Evolutionary conservation across 805 yeast genomes (phyloP), one percentile per base, ranked within the genome.

Genomic region (Yueomyces sp.): DNA sequence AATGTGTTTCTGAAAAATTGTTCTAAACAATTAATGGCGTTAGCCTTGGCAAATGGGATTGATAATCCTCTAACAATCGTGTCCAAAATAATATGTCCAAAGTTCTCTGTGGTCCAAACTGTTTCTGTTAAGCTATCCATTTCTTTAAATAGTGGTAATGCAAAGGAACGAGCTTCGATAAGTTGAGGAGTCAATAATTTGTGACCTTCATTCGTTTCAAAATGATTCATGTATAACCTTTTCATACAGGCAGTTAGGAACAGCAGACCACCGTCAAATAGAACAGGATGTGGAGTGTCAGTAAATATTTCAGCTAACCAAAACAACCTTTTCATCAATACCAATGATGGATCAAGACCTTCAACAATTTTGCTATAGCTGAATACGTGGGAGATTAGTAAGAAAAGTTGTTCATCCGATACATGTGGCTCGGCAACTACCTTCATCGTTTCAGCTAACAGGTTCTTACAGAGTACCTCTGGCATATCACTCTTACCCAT

Each of bases 401-500:
- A 56, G 30, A 55, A 56, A 26, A 60, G 41, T 27, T 51, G 51
- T 43, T 62, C 66, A 6, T 54, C 57, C 28, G 59, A 53, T 12
- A 60, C 52, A n/a, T 56, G 59, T 8, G 62, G 62, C 40, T 55
- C 54, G 1, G 66, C 60, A 5, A 62, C 44, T 6, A 72, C 59
- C 34, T 62, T 65, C 44, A 64, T 52, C 1, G 64, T 55, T 42
- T 59, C 61, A 3, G 44, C 40, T 7, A 61, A 42, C 28, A 62
- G 40, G 40, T 55, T 57, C 38, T 50, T 54, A 37, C 72, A 74
- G 50, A 66, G 54, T n/a, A 68, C 65, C 51, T 79, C 84, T 41
- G 76, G 74, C 28, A 81, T 73, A 29, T 85, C 86, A 9, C 68
- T 62, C 47, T 74, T 74, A 0, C 85, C 72, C 39, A 85, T 59